phyloP scores from a whole-genome alignment of 345 rosid species.

The Brassica carinata region DNA sequence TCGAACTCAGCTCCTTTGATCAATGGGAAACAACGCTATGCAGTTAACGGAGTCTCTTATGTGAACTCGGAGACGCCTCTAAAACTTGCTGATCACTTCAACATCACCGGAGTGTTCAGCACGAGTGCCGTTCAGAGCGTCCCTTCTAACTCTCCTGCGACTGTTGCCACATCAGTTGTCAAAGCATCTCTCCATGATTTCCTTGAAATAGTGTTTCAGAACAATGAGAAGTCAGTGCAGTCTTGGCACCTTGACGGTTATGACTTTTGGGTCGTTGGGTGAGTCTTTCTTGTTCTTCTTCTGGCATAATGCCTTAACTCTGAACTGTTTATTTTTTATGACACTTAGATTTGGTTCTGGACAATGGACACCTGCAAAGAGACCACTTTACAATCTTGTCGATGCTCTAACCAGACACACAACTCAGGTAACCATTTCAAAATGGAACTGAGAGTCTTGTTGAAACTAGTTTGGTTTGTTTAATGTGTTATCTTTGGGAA shows the following conservation, averaged over 20 bases:
- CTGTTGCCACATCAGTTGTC: constrained; percentile 67
- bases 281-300: constrained; percentile 34
- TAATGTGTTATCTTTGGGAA: not conserved
- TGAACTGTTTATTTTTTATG: constrained; percentile 4
- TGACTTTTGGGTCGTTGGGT: constrained; percentile 95
- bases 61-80: constrained; percentile 79
- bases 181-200: constrained; percentile 61
- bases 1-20: constrained; percentile 75
- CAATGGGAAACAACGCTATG: constrained; percentile 80
- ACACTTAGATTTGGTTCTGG: constrained; percentile 66
- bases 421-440: constrained; percentile 52
- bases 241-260: constrained; percentile 98
- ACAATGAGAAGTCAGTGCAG: constrained; percentile 66
- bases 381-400: constrained; percentile 64
- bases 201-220: constrained; percentile 74
- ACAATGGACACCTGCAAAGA: constrained; percentile 61
- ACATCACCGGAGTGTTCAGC: constrained; percentile 69
- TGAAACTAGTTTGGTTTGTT: not conserved
- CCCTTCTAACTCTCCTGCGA: constrained; percentile 58
- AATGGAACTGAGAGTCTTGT: not conserved
- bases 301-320: not conserved
- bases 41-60: constrained; percentile 73
- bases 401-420: constrained; percentile 87
- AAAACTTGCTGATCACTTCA: constrained; percentile 83
- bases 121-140: constrained; percentile 50